Evolutionary conservation across 345 rosid genomes (phyloP).

Genomic region (Combretum micranthum): DNA sequence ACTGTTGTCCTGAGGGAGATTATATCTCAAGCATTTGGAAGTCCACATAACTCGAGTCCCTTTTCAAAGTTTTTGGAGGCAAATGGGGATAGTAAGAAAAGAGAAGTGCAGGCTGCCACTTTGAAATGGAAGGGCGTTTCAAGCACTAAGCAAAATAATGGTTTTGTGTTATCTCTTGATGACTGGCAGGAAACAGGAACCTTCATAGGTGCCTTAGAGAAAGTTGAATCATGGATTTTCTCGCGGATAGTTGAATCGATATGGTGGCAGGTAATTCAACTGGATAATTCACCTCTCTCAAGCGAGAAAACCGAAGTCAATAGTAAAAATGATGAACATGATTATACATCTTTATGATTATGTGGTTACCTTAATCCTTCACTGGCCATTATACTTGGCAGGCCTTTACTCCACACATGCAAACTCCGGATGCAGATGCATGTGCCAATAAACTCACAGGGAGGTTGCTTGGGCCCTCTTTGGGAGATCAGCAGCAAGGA

Average conservation of each 20-base stretch:
- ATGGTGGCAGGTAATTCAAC: conserved; percentile 90
- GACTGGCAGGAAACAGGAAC: conserved; percentile 98
- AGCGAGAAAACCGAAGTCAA: too few species aligned
- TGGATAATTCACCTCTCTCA: not conserved
- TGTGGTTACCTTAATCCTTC: not conserved
- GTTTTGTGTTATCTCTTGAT: conserved; percentile 37
- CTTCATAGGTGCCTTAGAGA: conserved; percentile 62
- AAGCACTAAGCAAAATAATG: conserved; percentile 28
- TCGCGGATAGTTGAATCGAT: conserved; percentile 87
- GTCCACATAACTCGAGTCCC: conserved; percentile 30
- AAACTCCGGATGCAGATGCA: conserved; percentile 42
- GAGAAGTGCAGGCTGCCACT: conserved; percentile 23
- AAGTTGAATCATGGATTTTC: conserved; percentile 86
- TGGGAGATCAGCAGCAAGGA: conserved; percentile 80
- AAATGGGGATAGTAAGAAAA: conserved; percentile 39
- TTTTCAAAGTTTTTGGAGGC: conserved; percentile 35
- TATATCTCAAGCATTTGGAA: conserved; percentile 69
- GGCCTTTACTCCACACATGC: conserved; percentile 93
- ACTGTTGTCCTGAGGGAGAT: conserved; percentile 73
- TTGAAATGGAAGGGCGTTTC: conserved; percentile 43
- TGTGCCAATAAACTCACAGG: conserved; percentile 33
- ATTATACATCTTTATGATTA: not conserved
- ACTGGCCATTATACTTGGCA: conserved; percentile 14
- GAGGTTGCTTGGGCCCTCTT: conserved; percentile 61
- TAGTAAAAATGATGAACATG: not conserved